Percentiles rank a stretch among this genome's conserved stretches.
Conservation (phyloP, 352 stramenopile genomes). For the Phytophthora ohioensis region DNA sequence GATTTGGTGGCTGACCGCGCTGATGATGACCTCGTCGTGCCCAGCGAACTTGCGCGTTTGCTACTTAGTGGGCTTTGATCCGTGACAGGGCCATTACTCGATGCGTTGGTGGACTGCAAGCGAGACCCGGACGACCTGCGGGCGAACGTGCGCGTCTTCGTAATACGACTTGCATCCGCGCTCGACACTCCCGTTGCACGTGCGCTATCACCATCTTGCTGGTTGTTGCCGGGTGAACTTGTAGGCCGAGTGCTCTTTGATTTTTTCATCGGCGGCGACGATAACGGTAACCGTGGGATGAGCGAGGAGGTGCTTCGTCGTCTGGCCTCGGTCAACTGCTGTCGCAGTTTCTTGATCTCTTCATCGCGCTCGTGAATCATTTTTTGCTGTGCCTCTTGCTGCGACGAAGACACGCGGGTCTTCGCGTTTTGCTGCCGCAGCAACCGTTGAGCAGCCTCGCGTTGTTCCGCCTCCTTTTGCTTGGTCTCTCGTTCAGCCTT, state of each 20-base stretch:
- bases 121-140: conserved; percentile 29
- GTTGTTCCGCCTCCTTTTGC: conserved; percentile 71
- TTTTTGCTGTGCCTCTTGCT: conserved; percentile 75
- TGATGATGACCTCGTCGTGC: conserved; percentile 25
- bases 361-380: conserved; percentile 80
- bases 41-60: conserved; percentile 35
- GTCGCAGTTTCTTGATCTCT: conserved; percentile 83
- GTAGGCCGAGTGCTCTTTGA: conserved; percentile 41
- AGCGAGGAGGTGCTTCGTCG: conserved; percentile 76
- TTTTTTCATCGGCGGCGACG: conserved; percentile 57
- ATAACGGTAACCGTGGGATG: conserved; percentile 63
- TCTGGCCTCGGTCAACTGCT: conserved; percentile 74
- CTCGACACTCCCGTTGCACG: conserved; percentile 17
- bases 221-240: conserved; percentile 36
- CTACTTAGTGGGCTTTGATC: conserved; percentile 32
- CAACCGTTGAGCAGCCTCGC: conserved; percentile 68
- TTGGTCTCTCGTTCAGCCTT: conserved; percentile 78
- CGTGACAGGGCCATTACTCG: conserved; percentile 20
- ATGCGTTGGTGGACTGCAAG: conserved; percentile 24
- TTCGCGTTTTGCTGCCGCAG: conserved; percentile 77
- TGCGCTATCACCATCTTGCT: conserved; percentile 41
- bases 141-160: conserved; percentile 26
- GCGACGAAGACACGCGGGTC: conserved; percentile 66
- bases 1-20: conserved; percentile 25
- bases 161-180: conserved; percentile 15